Evolutionary conservation across 495 filamentous ascomycete genomes (phyloP).

Genomic region (Entonaema liquescens): DNA sequence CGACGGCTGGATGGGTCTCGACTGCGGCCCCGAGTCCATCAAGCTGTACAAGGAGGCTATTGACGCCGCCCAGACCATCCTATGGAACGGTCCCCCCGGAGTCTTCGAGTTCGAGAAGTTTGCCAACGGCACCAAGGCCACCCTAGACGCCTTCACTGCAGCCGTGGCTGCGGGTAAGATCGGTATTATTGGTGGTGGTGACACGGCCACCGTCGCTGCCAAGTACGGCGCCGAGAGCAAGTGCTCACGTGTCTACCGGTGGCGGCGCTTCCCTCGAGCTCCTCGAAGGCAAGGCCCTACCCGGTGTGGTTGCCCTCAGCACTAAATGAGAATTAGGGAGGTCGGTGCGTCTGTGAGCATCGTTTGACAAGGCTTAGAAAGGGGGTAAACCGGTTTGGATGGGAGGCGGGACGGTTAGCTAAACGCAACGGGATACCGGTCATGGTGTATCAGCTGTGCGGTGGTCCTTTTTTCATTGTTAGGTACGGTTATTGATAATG

Average conservation of each 20-base stretch:
- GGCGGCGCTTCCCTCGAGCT: constrained; percentile 96
- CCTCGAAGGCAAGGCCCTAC: constrained; percentile 95
- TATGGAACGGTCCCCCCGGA: constrained; percentile 97
- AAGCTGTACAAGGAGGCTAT: constrained; percentile 88
- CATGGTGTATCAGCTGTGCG: constrained; percentile 25
- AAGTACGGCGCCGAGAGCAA: constrained; percentile 97
- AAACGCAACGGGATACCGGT: constrained; percentile 12
- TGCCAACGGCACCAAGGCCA: constrained; percentile 87
- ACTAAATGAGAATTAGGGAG: constrained; percentile 53
- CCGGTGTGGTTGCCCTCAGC: constrained; percentile 91
- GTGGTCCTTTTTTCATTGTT: constrained; percentile 41
- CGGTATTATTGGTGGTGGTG: constrained; percentile 97
- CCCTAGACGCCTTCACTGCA: constrained; percentile 82
- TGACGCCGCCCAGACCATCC: constrained; percentile 88
- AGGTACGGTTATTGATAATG: constrained; percentile 40
- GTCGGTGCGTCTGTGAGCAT: constrained; percentile 25
- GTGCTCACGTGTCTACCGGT: constrained; percentile 97
- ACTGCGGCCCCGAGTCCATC: constrained; percentile 88
- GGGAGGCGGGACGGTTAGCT: not conserved
- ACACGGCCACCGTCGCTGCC: constrained; percentile 96
- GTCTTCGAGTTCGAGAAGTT: constrained; percentile 98
- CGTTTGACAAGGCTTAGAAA: not conserved
- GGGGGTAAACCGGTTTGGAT: constrained; percentile 7
- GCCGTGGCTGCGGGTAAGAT: constrained; percentile 84
- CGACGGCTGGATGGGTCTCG: constrained; percentile 96